Conservation (phyloP, 2,329 filamentous ascomycete species). For the Aspergillus novofumigatus region DNA sequence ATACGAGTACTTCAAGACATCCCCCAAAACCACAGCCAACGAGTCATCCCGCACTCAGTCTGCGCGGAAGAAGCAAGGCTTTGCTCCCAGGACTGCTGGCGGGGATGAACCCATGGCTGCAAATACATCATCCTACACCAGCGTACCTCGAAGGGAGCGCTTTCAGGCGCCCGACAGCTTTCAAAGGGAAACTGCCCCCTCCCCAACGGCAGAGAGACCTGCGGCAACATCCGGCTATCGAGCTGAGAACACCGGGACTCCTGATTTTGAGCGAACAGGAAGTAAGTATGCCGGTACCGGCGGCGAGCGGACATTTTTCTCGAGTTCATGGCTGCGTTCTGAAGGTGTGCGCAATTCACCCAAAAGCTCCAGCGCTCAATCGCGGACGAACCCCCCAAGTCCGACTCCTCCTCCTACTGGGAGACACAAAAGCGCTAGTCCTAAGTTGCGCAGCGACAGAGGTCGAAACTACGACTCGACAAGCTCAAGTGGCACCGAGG, state of each 20-base stretch:
- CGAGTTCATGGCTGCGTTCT: conserved; percentile 49
- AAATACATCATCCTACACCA: conserved; percentile 49
- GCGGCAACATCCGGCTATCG: conserved; percentile 30
- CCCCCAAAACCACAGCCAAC: conserved; percentile 28
- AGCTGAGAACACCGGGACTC: conserved; percentile 23
- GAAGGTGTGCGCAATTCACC: conserved; percentile 51
- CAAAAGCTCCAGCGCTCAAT: conserved; percentile 28
- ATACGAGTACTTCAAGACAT: conserved; percentile 36
- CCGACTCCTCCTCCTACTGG: conserved; percentile 25
- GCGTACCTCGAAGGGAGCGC: conserved; percentile 32
- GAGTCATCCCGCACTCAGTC: conserved; percentile 36
- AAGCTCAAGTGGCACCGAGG: conserved; percentile 38
- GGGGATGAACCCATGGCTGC: conserved; percentile 56
- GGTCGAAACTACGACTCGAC: conserved; percentile 32
- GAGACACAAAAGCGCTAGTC: conserved; percentile 44
- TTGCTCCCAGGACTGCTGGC: conserved; percentile 56
- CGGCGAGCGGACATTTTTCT: conserved; percentile 56
- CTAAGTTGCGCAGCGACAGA: conserved; percentile 33
- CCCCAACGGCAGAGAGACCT: conserved; percentile 40
- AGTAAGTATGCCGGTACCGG: conserved; percentile 52
- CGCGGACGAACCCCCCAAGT: conserved; percentile 35
- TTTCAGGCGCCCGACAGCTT: conserved; percentile 29
- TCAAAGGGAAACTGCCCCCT: conserved; percentile 31
- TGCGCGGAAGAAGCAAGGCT: conserved; percentile 52
- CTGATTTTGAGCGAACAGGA: conserved; percentile 48